phyloP scores from a whole-genome alignment of 2,329 filamentous ascomycete genomes.

The Fusarium setosum region DNA sequence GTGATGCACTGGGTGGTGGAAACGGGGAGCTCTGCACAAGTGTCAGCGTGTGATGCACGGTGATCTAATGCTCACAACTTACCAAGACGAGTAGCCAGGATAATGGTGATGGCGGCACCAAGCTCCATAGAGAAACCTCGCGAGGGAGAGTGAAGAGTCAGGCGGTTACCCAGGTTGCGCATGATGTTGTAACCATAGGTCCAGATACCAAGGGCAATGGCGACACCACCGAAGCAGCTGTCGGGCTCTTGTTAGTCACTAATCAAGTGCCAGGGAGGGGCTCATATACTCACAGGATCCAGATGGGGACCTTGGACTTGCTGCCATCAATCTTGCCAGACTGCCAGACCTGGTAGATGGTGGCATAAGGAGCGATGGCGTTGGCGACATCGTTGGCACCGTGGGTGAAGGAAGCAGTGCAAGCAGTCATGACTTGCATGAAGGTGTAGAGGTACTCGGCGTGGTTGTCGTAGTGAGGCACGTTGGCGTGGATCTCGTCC shows the following conservation, averaged over 20 bases:
- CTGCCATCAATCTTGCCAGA: conserved; percentile 55
- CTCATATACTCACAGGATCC: conserved; percentile 60
- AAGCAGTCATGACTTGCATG: conserved; percentile 70
- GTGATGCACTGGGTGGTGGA: conserved; percentile 75
- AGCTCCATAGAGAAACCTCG: conserved; percentile 71
- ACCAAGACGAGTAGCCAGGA: conserved; percentile 71
- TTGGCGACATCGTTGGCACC: conserved; percentile 75
- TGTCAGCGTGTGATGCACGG: too few species aligned
- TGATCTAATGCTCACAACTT: conserved; percentile 23
- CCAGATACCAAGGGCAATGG: conserved; percentile 68
- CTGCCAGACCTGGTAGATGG: conserved; percentile 71
- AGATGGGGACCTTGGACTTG: conserved; percentile 65
- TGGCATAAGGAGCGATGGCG: conserved; percentile 71
- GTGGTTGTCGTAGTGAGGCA: conserved; percentile 69
- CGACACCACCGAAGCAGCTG: conserved; percentile 60
- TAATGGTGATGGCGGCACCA: conserved; percentile 69
- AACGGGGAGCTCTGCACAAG: conserved; percentile 62
- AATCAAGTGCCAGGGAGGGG: background rate
- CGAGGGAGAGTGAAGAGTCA: conserved; percentile 70
- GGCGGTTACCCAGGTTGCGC: conserved; percentile 70
- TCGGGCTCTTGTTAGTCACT: background rate
- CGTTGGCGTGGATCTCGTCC: conserved; percentile 66
- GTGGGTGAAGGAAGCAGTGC: conserved; percentile 73
- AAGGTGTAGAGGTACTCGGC: conserved; percentile 70
- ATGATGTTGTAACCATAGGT: conserved; percentile 76